Percentiles rank a stretch among this genome's conserved stretches.
phyloP scores from a whole-genome alignment of 345 rosid species.

The Euphorbia lathyris region DNA sequence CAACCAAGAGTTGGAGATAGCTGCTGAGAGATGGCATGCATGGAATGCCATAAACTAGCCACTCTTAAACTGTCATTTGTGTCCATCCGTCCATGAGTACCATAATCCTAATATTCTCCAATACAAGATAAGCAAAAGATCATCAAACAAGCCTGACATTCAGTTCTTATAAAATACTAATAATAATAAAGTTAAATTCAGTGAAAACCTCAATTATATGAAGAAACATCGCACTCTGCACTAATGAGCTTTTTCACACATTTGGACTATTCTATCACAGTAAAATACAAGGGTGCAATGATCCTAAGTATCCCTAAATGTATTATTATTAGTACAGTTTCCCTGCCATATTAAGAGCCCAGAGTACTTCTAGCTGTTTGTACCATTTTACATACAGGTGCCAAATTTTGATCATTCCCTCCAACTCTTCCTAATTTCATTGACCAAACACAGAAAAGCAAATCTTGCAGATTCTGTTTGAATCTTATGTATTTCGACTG shows the following conservation, averaged over 20 bases:
- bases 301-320: background rate
- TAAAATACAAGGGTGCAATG: background rate
- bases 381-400: background rate
- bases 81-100: slow-evolving; percentile 92
- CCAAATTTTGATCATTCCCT: background rate
- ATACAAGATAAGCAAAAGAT: background rate
- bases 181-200: no score
- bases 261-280: background rate
- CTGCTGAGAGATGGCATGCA: slow-evolving; percentile 99
- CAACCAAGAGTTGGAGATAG: slow-evolving; percentile 84
- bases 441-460: background rate
- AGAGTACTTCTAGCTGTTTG: background rate
- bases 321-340: no score
- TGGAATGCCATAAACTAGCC: slow-evolving; percentile 99
- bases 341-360: background rate
- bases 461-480: background rate
- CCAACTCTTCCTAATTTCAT: background rate
- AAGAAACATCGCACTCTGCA: background rate
- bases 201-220: background rate
- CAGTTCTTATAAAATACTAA: background rate
- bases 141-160: background rate
- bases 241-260: background rate
- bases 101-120: slow-evolving; percentile 63
- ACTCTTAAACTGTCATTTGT: slow-evolving; percentile 95
- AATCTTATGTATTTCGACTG: background rate